Percentiles rank a stretch among this genome's conserved stretches.
These are phyloP conservation scores for Penicillium psychrosexuale DNA, from an alignment of 2,329 filamentous ascomycete genomes.

Conservation along the genomic window DNA sequence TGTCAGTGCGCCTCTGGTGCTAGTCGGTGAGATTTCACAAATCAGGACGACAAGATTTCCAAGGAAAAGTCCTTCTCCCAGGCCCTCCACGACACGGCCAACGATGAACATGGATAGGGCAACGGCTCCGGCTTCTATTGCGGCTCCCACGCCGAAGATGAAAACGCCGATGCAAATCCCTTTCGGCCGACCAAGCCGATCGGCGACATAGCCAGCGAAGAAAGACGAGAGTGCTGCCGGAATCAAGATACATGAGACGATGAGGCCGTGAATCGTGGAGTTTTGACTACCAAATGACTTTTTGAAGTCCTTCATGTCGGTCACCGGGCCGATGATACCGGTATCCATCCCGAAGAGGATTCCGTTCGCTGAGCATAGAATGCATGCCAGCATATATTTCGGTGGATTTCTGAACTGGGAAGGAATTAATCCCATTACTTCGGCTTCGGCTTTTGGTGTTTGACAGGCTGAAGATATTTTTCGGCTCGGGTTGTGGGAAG, in stretches of 20 bases:
- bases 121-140: conserved; percentile 51
- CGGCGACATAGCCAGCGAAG: conserved; percentile 55
- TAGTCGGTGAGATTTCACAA: conserved; percentile 58
- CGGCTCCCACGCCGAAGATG: conserved; percentile 54
- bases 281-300: conserved; percentile 51
- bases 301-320: conserved; percentile 55
- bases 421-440: conserved; percentile 2
- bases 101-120: conserved; percentile 53
- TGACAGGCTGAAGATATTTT: not conserved
- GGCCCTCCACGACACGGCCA: conserved; percentile 55
- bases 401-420: not conserved
- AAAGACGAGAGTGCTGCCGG: conserved; percentile 57
- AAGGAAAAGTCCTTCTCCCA: conserved; percentile 59
- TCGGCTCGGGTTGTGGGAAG: too few relatives aligned
- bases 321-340: conserved; percentile 50
- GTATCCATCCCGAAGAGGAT: conserved; percentile 11
- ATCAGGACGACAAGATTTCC: conserved; percentile 59
- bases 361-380: conserved; percentile 9
- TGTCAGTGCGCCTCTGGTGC: conserved; percentile 50
- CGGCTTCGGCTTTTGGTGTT: not conserved
- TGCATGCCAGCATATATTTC: conserved; percentile 9
- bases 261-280: conserved; percentile 54
- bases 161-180: conserved; percentile 51
- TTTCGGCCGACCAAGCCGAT: conserved; percentile 50
- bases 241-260: conserved; percentile 59